Percentiles rank a stretch among this genome's conserved stretches.
phyloP scores from a whole-genome alignment of 2,329 filamentous ascomycete species.

The Aspergillus fijiensis region DNA sequence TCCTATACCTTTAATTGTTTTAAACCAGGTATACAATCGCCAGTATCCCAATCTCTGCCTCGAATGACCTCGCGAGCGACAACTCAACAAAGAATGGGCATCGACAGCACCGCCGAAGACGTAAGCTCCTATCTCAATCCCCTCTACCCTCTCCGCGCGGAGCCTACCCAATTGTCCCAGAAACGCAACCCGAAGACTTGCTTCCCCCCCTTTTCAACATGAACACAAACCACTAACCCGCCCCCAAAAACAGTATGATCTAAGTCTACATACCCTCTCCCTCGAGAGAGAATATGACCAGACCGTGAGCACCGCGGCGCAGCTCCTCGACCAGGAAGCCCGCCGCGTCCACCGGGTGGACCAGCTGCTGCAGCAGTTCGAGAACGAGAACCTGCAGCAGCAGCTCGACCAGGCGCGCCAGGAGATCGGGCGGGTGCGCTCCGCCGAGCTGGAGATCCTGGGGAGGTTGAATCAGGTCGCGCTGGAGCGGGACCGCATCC shows the following conservation, averaged over 20 bases:
- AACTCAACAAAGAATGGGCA: not conserved
- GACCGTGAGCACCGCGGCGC: conserved; percentile 62
- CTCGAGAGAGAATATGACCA: conserved; percentile 71
- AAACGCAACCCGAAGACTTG: conserved; percentile 12
- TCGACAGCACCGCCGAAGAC: not conserved
- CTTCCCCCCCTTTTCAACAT: too few species aligned
- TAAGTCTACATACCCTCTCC: conserved; percentile 52
- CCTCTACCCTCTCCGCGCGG: not conserved
- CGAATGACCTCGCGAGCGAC: not conserved
- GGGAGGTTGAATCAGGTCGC: conserved; percentile 52
- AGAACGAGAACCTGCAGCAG: conserved; percentile 67
- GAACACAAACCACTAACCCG: too few species aligned
- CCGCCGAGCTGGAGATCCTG: conserved; percentile 42
- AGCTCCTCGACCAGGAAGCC: conserved; percentile 73
- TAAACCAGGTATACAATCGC: too few species aligned
- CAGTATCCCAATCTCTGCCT: too few species aligned
- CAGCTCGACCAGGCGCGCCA: conserved; percentile 61
- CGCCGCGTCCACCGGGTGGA: conserved; percentile 68
- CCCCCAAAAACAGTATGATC: conserved; percentile 33
- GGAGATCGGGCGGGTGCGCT: conserved; percentile 51
- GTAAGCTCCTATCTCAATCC: not conserved
- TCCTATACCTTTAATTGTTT: not conserved
- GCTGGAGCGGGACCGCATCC: conserved; percentile 42
- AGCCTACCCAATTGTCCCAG: not conserved
- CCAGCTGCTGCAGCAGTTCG: conserved; percentile 69